phyloP scores from a whole-genome alignment of 1,284 basidiomycete species.

The Puccinia polysora region DNA sequence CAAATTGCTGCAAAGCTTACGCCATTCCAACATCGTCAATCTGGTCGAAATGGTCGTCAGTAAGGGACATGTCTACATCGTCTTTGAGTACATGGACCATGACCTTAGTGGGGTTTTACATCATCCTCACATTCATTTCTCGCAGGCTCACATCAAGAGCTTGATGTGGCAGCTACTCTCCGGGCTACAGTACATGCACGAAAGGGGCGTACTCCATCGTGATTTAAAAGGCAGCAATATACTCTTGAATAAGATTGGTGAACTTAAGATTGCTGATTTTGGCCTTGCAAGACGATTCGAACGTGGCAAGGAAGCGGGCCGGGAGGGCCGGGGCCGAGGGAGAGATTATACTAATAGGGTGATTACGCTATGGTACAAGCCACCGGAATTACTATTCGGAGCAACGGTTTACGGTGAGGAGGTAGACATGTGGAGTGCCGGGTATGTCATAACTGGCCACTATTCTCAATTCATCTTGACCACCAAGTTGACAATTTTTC shows the following conservation, averaged over 20 bases:
- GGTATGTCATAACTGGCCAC: no score
- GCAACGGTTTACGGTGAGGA: constrained; percentile 95
- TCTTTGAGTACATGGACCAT: constrained; percentile 99
- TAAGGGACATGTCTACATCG: constrained; percentile 94
- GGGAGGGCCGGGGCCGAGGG: constrained; percentile 60
- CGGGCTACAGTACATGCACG: constrained; percentile 89
- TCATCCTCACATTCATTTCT: constrained; percentile 77
- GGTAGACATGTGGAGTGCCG: constrained; percentile 99
- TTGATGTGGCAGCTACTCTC: constrained; percentile 89
- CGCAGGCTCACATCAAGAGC: constrained; percentile 84
- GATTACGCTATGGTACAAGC: constrained; percentile 98
- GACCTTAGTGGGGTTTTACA: constrained; percentile 92
- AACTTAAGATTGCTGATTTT: constrained; percentile 94
- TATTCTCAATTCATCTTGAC: no score
- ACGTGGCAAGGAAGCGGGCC: constrained; percentile 28
- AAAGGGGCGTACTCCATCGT: constrained; percentile 89
- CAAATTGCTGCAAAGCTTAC: constrained; percentile 85
- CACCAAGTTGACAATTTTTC: no score
- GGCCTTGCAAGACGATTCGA: constrained; percentile 89
- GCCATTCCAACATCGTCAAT: constrained; percentile 81
- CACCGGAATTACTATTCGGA: constrained; percentile 90
- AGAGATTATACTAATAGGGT: constrained; percentile 98
- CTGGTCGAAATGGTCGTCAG: constrained; percentile 98
- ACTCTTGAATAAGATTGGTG: constrained; percentile 83
- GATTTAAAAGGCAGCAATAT: constrained; percentile 99